Base-by-base conservation (phyloP, 208 protist species). In the Leptomonas pyrrhocoris region DNA sequence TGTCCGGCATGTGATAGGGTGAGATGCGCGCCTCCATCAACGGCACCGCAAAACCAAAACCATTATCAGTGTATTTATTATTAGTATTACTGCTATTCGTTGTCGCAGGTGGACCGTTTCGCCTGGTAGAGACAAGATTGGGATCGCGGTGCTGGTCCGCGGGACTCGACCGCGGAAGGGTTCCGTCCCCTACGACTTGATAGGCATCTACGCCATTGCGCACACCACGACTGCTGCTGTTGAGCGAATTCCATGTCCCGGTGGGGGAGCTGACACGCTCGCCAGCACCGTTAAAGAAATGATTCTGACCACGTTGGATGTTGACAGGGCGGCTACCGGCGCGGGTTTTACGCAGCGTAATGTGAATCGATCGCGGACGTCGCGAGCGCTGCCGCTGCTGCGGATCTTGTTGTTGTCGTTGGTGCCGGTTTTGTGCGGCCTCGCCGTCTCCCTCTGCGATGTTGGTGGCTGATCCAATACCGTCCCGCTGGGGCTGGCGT, bases 301-400 rank as follows among this genome's bases (percentile, higher is more conserved):
- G 28, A 21, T 64, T 21, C 13, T 69, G 51, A 40, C 25, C 55
- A 30, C 75, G 71, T 25, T 75, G 77, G 2, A 65, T 59, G 4
- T 56, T 75, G 16, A 81, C 55, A 11, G 77, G 74, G 1, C 74
- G 73, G 23, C 73, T 80, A 9, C 80, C 80, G 9, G 73, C 63
- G 21, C 80, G 80, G 9, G 74, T 85, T 19, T 68, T 68, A 2
- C 75, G 80, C 8, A 85, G 64, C 1, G 62, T 76, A 25, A 85
- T 79, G 38, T 78, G 80, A 1, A 85, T 79, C 0, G 73, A 77
- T 18, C 71, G 70, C 34, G 74, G 68, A 12, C 70, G 65, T 2
- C 74, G 66, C 7, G 34, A 23, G 0, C 49, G 53, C 40, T 23
- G 54, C 16, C 25, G 60, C 38, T 43, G 64, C 31, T 48, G 62